Conservation (phyloP, 257 asterid species). For the Osmanthus fragrans region DNA sequence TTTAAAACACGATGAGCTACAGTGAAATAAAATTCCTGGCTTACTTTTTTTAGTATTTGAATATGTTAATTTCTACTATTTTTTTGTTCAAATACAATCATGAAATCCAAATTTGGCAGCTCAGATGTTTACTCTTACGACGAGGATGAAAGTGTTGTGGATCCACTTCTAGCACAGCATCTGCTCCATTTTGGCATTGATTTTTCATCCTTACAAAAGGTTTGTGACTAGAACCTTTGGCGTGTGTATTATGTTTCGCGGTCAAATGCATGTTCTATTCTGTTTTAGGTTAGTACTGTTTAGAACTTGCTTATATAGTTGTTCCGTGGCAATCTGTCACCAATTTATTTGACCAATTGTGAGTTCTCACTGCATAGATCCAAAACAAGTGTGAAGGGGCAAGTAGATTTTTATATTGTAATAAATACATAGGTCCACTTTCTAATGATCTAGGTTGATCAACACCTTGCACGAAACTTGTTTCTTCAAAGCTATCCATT, state of each 20-base stretch:
- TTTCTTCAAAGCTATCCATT: not conserved
- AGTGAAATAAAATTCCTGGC: not conserved
- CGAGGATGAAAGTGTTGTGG: slow-evolving; percentile 89
- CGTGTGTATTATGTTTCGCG: slow-evolving; percentile 13
- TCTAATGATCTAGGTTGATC: not conserved
- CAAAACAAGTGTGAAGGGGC: not conserved
- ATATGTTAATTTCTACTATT: slow-evolving; percentile 18
- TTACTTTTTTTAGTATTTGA: not conserved
- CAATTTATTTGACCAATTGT: not conserved
- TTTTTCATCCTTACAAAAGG: slow-evolving; percentile 97
- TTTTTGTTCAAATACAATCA: slow-evolving; percentile 47
- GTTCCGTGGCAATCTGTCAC: not conserved
- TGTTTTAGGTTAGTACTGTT: not conserved
- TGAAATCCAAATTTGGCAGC: slow-evolving; percentile 80
- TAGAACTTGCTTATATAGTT: slow-evolving; percentile 3
- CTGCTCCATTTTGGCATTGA: slow-evolving; percentile 94
- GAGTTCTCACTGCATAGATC: not conserved
- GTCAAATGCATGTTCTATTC: not conserved
- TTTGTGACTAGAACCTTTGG: slow-evolving; percentile 38
- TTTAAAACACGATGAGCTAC: not conserved
- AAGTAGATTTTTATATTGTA: no score
- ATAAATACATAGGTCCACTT: no score
- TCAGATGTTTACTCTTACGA: slow-evolving; percentile 98
- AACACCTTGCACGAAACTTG: not conserved
- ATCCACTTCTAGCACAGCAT: slow-evolving; percentile 96